Conservation (phyloP, 805 yeast genomes). For the Lachancea cidri region DNA sequence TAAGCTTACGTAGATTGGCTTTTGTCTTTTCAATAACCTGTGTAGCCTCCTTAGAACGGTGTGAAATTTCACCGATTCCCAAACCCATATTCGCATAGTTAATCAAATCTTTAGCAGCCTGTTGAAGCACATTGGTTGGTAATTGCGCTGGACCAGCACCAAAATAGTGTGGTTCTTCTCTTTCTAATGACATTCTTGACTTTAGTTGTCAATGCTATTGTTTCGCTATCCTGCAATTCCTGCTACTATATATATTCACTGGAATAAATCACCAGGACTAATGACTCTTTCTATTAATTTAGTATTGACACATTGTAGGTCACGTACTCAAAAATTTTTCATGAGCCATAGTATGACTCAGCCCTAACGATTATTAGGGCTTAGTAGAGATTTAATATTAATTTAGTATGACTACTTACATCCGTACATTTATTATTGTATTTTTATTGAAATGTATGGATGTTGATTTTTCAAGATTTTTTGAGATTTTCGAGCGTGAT, state of each 20-base stretch:
- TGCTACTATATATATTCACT: no score
- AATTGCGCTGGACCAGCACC: conserved; percentile 99
- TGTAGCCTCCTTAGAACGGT: conserved; percentile 81
- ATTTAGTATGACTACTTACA: background rate
- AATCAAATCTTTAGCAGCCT: conserved; percentile 81
- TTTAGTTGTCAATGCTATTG: background rate
- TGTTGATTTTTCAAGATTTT: background rate
- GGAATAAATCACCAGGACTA: background rate
- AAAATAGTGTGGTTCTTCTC: conserved; percentile 75
- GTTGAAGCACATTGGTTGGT: conserved; percentile 77
- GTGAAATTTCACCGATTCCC: conserved; percentile 95
- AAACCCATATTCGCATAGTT: conserved; percentile 65
- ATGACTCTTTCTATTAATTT: background rate
- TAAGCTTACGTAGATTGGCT: conserved; percentile 53
- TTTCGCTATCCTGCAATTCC: background rate
- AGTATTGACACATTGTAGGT: background rate
- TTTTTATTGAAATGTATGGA: background rate
- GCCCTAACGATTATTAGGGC: no score
- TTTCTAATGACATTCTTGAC: conserved; percentile 38
- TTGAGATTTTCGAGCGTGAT: background rate
- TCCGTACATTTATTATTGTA: background rate
- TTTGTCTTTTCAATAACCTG: conserved; percentile 75
- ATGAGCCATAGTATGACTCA: no score
- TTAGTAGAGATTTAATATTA: no score
- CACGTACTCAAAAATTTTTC: background rate